Evolutionary conservation across 1,284 basidiomycete genomes (phyloP).

Genomic region (Phlebopus sp.): DNA sequence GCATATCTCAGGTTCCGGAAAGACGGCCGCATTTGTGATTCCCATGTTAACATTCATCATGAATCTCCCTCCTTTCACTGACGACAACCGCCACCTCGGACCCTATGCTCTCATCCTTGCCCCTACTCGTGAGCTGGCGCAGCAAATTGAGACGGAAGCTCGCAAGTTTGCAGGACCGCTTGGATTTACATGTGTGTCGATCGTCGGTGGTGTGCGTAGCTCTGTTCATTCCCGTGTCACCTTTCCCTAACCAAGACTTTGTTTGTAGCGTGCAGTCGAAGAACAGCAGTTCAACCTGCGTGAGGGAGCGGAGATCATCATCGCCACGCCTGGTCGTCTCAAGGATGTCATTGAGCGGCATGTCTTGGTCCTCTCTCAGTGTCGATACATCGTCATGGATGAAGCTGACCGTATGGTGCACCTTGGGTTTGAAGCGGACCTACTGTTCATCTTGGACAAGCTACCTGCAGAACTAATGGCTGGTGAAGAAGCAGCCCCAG

Average conservation of each 20-base stretch:
- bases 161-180: slow-evolving; percentile 87
- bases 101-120: slow-evolving; percentile 94
- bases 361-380: slow-evolving; percentile 93
- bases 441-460: slow-evolving; percentile 94
- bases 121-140: slow-evolving; percentile 95
- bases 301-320: slow-evolving; percentile 96
- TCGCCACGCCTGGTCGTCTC: slow-evolving; percentile 96
- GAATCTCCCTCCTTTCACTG: slow-evolving; percentile 78
- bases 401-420: slow-evolving; percentile 99
- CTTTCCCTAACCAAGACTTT: slow-evolving; percentile 9
- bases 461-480: slow-evolving; percentile 85
- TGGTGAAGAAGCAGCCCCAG: slow-evolving; percentile 68
- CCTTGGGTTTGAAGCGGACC: slow-evolving; percentile 92
- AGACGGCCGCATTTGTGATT: slow-evolving; percentile 99
- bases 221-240: slow-evolving; percentile 2
- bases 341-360: slow-evolving; percentile 97
- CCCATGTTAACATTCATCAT: slow-evolving; percentile 96
- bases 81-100: slow-evolving; percentile 90
- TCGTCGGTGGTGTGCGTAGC: slow-evolving; percentile 86
- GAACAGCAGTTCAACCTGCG: slow-evolving; percentile 96
- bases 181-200: slow-evolving; percentile 92
- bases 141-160: slow-evolving; percentile 94
- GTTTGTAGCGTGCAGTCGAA: slow-evolving; percentile 75
- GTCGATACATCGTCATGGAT: slow-evolving; percentile 98
- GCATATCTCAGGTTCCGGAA: slow-evolving; percentile 80